phyloP scores from a whole-genome alignment of 305 asterid species.

The Fraxinus albicans region DNA sequence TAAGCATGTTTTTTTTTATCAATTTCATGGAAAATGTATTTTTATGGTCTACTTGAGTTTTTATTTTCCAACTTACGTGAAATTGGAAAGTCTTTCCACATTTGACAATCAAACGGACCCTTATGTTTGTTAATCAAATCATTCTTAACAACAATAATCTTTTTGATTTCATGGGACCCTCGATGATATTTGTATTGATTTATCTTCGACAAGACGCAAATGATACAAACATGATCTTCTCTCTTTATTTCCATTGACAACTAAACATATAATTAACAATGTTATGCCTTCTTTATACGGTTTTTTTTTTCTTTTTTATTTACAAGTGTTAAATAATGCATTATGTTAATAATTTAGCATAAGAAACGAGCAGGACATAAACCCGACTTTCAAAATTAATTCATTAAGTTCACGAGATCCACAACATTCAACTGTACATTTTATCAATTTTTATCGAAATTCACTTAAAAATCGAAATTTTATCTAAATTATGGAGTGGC shows the following conservation, averaged over 20 bases:
- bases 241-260: not conserved
- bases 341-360: not conserved
- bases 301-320: not conserved
- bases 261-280: not conserved
- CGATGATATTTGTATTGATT: not conserved
- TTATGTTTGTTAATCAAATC: not conserved
- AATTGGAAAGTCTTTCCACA: no score
- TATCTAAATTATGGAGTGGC: not conserved
- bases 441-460: no score
- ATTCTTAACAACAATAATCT: not conserved
- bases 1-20: no score
- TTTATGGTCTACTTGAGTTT: no score
- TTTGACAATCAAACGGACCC: no score
- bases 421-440: not conserved
- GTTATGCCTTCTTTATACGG: not conserved
- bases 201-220: not conserved
- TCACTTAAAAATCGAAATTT: no score
- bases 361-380: not conserved
- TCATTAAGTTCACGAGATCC: not conserved
- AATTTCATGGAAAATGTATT: no score
- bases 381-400: not conserved
- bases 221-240: not conserved
- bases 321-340: not conserved
- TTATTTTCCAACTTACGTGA: no score
- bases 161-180: slow-evolving; percentile 24